Base-by-base conservation (phyloP, 352 stramenopile species). In the Phytophthora sojae region DNA sequence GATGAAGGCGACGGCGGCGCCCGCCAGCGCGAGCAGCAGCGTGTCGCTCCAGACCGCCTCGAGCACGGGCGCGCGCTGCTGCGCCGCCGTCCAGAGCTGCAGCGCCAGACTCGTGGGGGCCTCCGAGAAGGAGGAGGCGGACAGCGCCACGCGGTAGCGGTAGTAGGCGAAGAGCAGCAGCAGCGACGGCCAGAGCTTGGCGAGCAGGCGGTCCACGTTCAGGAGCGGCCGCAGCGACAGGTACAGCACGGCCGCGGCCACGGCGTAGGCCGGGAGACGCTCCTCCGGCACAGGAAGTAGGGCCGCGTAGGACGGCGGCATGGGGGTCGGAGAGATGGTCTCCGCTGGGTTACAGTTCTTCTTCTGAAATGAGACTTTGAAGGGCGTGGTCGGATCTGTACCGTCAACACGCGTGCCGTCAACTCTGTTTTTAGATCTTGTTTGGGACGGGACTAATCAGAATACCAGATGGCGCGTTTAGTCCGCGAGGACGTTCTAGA, bases 181-280 rank as follows among this genome's bases (percentile, higher is more conserved):
- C 49, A 87, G 60, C 42, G 81, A 73, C 50, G 84, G 84, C 69
- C 84, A 91, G 49, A 83, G 58, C 73, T 87, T 88, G 35, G 73
- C 65, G 21, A 94, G 81, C 44, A 78, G 2, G 47, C 86, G 82
- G 66, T 94, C 86, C 51, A 91, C 81, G 68, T 94, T 94, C 78
- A 82, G 81, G 61, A 94, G 62, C 17, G 73, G 64, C 52, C 86
- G 84, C 25, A 92, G 76, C 26, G 86, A 89, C 21, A 89, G 71
- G 64, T 94, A 94, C 23, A 90, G 60, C 53, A 83, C 50, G 19
- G 80, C 64, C 7, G 73, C 67, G 6, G 68, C 81, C n/a, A 86
- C 69, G 8, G 66, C 69, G 57, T 75, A 84, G 54, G 71, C 58
- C 11, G 61, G 68, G 9, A 84, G 19, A 52, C 69, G 58, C 55